phyloP scores from a whole-genome alignment of 768 basidiomycete genomes.

The Boletus barrowsii region DNA sequence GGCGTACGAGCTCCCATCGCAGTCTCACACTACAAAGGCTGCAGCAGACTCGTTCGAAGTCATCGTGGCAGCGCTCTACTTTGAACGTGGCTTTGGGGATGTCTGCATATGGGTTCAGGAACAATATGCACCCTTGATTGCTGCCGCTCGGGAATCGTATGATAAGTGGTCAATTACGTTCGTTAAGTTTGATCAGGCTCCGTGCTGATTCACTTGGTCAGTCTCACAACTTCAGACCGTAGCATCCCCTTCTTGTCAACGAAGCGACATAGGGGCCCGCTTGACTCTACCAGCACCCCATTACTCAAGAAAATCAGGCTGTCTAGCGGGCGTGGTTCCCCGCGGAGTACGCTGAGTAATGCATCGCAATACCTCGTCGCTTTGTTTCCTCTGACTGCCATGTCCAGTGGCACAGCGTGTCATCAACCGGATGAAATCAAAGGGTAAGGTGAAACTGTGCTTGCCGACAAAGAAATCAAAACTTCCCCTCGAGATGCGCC shows the following conservation, averaged over 20 bases:
- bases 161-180: conserved; percentile 21
- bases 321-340: conserved; percentile 15
- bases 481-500: conserved; percentile 15
- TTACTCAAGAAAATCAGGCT: conserved; percentile 20
- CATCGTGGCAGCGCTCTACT: conserved; percentile 42
- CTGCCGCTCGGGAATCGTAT: conserved; percentile 28
- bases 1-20: conserved; percentile 17
- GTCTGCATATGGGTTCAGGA: conserved; percentile 39
- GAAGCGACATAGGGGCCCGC: conserved; percentile 11
- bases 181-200: neutral
- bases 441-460: conserved; percentile 23
- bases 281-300: conserved; percentile 4
- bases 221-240: conserved; percentile 6
- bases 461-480: conserved; percentile 16
- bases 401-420: conserved; percentile 25
- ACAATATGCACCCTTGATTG: conserved; percentile 38
- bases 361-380: neutral
- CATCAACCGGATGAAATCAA: conserved; percentile 27
- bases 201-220: conserved; percentile 12
- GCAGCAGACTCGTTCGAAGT: conserved; percentile 48
- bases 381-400: conserved; percentile 3
- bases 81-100: conserved; percentile 37
- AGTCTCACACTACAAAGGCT: conserved; percentile 32
- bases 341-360: conserved; percentile 23
- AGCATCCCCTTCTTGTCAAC: conserved; percentile 1